Evolutionary conservation across 306 rosid species (phyloP), one percentile per base, ranked within the genome.

Genomic region (Quercus suber): DNA sequence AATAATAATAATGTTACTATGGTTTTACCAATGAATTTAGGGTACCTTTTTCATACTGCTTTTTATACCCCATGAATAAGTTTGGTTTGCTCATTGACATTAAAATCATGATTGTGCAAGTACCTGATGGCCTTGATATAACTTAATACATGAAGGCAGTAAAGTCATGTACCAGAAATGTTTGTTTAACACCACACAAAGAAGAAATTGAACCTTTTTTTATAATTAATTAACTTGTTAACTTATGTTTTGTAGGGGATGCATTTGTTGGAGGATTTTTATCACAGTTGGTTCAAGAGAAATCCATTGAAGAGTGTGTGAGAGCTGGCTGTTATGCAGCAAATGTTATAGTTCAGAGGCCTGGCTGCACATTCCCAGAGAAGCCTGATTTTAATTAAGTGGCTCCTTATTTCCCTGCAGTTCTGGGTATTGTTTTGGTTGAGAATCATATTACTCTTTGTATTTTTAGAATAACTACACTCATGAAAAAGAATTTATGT

Each of bases 181-280:
- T 12, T 7, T 27, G 17, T 49, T 17, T 4, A 49, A 10, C 12
- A 21, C 2, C 25, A 25, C 30, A 11, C 64, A 58, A 58, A 58
- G 28, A 58, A 58, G 23, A 58, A 58, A 20, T 58, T 23, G 28
- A 58, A 58, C 2, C 4, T 4, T 58, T 58, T 57, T 58, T 58
- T 20, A 12, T 58, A 25, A 21, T 21, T 59, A 59, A 59, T 1
- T 23, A 20, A 4, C 53, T 49, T 49, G 17, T 12, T 10, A 14
- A 68, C 6, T 83, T 21, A 14, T 78, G 9, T 78, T 82, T 78
- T 28, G 77, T 81, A 95, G 98, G 99, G 21, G 98, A 93, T 88
- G 98, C 99, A 3, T 95, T 95, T 87, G 98, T 95, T 69, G 99
- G 98, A 27, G 98, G 97, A 76, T 95, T 95, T 84, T 85, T 95